phyloP scores from a whole-genome alignment of 2,329 filamentous ascomycete species.

The Talaromyces amestolkiae region DNA sequence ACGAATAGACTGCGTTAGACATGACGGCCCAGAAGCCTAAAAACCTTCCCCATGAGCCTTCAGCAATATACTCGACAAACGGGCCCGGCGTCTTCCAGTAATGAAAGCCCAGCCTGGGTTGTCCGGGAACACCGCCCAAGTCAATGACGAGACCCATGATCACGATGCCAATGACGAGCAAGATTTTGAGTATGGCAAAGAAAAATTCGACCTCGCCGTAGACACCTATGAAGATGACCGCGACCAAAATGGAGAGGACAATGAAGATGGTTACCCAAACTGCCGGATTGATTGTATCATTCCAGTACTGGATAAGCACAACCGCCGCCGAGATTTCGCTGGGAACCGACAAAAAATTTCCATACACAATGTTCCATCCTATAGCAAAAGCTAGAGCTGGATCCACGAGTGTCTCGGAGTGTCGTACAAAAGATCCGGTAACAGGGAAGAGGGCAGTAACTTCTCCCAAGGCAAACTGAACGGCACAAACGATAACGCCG shows the following conservation, averaged over 20 bases:
- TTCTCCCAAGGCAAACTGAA: slow-evolving; percentile 55
- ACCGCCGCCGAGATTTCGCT: slow-evolving; percentile 49
- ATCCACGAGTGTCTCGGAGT: slow-evolving; percentile 58
- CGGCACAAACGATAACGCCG: slow-evolving; percentile 50
- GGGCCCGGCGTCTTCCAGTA: slow-evolving; percentile 69
- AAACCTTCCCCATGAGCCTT: slow-evolving; percentile 60
- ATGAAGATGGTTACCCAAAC: slow-evolving; percentile 71
- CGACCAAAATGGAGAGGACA: slow-evolving; percentile 69
- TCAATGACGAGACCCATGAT: slow-evolving; percentile 74
- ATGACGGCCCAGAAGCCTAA: slow-evolving; percentile 59
- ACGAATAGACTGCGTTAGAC: slow-evolving; percentile 42
- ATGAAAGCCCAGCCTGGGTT: slow-evolving; percentile 71
- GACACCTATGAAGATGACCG: slow-evolving; percentile 67
- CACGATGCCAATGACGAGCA: slow-evolving; percentile 72
- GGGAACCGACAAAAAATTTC: slow-evolving; percentile 48
- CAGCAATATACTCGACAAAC: slow-evolving; percentile 60
- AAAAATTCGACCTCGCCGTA: slow-evolving; percentile 79
- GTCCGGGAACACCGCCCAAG: slow-evolving; percentile 61
- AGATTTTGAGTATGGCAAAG: slow-evolving; percentile 72
- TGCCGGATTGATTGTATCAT: slow-evolving; percentile 49
- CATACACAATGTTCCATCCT: slow-evolving; percentile 37
- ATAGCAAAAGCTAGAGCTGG: slow-evolving; percentile 55
- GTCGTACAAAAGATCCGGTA: slow-evolving; percentile 50
- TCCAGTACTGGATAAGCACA: slow-evolving; percentile 47
- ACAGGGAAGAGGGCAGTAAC: slow-evolving; percentile 58